phyloP scores from a whole-genome alignment of 805 yeast species.

The Sungouiozyma intestinalis region DNA sequence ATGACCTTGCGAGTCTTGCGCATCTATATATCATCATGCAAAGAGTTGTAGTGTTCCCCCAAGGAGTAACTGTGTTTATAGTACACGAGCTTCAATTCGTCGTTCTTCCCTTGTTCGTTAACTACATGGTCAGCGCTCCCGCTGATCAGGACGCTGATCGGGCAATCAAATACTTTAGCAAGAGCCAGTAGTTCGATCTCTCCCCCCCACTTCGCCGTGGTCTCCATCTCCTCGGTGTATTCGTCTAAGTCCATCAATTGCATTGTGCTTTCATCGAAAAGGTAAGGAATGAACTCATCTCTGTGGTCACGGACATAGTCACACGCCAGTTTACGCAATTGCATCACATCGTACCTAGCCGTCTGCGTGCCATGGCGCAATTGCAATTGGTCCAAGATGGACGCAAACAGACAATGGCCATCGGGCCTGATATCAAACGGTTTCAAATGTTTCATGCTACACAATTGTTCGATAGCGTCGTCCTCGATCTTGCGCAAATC shows the following conservation, averaged over 20 bases:
- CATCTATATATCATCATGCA: constrained; percentile 37
- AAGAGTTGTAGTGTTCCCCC: constrained; percentile 92
- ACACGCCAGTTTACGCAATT: constrained; percentile 57
- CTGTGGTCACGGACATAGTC: constrained; percentile 51
- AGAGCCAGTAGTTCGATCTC: constrained; percentile 85
- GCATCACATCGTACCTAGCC: constrained; percentile 18
- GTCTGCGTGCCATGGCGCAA: constrained; percentile 36
- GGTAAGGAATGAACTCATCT: constrained; percentile 68
- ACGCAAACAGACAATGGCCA: constrained; percentile 88
- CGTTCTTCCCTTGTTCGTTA: constrained; percentile 46
- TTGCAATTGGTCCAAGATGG: constrained; percentile 67
- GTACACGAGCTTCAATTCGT: constrained; percentile 61
- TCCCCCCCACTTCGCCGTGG: constrained; percentile 94
- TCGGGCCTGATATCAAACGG: constrained; percentile 75
- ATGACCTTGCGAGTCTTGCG: background rate
- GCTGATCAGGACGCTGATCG: constrained; percentile 67
- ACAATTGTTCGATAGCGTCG: constrained; percentile 47
- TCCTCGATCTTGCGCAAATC: constrained; percentile 65
- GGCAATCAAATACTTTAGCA: constrained; percentile 57
- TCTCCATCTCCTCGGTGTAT: constrained; percentile 57
- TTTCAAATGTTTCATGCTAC: constrained; percentile 38
- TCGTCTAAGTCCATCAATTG: constrained; percentile 51
- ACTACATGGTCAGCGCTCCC: constrained; percentile 59
- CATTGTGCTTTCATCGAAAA: constrained; percentile 71
- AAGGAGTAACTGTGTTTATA: constrained; percentile 79